Evolutionary conservation across 2,329 filamentous ascomycete species (phyloP).

Genomic region (Westerdykella sp.): DNA sequence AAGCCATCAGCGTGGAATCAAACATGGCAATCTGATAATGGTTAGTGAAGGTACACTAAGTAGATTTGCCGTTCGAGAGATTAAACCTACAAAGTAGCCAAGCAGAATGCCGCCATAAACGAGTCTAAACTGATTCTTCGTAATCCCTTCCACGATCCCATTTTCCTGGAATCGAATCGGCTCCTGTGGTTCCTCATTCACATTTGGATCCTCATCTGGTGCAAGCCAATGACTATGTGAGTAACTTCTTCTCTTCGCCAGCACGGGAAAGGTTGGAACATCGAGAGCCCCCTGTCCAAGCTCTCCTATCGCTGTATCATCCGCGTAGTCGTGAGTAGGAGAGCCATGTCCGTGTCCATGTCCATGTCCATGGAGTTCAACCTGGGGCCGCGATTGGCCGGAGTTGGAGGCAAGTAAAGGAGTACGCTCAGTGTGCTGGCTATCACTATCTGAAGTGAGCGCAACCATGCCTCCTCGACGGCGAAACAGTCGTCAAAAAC

Average conservation of each 20-base stretch:
- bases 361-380: too few relatives aligned
- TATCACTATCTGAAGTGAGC: conserved; percentile 4
- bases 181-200: conserved; percentile 15
- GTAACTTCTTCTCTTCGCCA: conserved; percentile 18
- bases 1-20: conserved; percentile 76
- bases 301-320: conserved; percentile 13
- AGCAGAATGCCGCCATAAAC: conserved; percentile 35
- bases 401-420: conserved; percentile 21
- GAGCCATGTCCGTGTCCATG: too few relatives aligned
- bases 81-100: conserved; percentile 32
- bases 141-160: conserved; percentile 29
- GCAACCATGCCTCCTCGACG: conserved; percentile 7
- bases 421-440: conserved; percentile 24
- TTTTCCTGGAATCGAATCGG: conserved; percentile 24
- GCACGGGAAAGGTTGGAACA: conserved; percentile 15
- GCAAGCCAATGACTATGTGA: conserved; percentile 21
- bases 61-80: background rate
- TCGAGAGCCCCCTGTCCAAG: conserved; percentile 15
- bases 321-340: background rate
- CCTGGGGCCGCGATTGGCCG: too few relatives aligned
- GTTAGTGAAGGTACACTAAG: conserved; percentile 2
- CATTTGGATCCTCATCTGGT: conserved; percentile 16
- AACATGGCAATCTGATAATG: conserved; percentile 46
- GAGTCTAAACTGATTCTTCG: conserved; percentile 29
- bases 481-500: too few relatives aligned